Conservation (phyloP, 331 rosid species). For the Erythrophleum ivorense region DNA sequence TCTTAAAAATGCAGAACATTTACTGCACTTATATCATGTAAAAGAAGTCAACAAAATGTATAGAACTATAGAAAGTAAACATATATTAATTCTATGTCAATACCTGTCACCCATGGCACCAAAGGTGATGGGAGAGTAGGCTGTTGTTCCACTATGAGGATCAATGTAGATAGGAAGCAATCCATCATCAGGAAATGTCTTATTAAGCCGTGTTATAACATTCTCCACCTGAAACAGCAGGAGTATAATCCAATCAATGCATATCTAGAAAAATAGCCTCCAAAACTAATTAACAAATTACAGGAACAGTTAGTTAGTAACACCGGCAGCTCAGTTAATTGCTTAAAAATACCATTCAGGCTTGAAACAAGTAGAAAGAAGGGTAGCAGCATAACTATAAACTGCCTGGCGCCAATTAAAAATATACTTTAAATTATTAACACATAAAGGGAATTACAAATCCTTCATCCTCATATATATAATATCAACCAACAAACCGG, state of each 20-base stretch:
- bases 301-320: conserved; percentile 3
- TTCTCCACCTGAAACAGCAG: conserved; percentile 80
- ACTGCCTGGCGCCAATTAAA: conserved; percentile 6
- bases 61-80: conserved; percentile 7
- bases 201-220: conserved; percentile 69
- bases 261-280: conserved; percentile 31
- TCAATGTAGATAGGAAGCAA: conserved; percentile 90
- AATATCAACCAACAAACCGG: conserved; percentile 17
- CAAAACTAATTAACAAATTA: conserved; percentile 18
- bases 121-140: conserved; percentile 78
- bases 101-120: conserved; percentile 99
- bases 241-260: conserved; percentile 39
- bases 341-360: conserved; percentile 17
- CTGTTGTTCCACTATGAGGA: conserved; percentile 67
- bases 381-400: conserved; percentile 6
- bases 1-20: conserved; percentile 13
- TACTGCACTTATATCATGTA: conserved; percentile 12
- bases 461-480: neutral
- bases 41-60: conserved; percentile 8
- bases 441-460: neutral
- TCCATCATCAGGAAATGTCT: conserved; percentile 91
- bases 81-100: conserved; percentile 16
- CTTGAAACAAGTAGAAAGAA: conserved; percentile 17
- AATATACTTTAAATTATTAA: neutral
- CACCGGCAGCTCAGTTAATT: neutral